Evolutionary conservation across 2,329 filamentous ascomycete species (phyloP), one percentile per base, ranked within the genome.

Genomic region (Rutstroemia sp.): DNA sequence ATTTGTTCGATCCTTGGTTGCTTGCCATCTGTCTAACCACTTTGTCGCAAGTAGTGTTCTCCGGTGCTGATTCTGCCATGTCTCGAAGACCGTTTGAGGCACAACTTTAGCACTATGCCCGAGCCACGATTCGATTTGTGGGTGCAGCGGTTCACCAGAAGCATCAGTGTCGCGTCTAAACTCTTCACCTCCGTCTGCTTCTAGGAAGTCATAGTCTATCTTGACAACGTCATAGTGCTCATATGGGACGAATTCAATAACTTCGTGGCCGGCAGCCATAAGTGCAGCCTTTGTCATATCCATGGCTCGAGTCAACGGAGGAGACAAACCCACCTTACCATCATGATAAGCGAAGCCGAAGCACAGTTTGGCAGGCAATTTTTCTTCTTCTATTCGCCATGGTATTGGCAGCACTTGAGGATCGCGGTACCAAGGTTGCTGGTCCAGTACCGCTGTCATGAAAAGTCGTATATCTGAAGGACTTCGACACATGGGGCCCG

Each of bases 381-480:
- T 38, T 46, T 46, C 41, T 48, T 30, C 19, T 27, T 23, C 3
- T 3, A 5, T 25, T 19, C 45, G 42, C 25, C 42, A 56, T 19
- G 48, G 55, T 1, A 52, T 58, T 34, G 38, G 42, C 10, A 56
- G n/a, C 21, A 12, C 76, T 76, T 56, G 70, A 69, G 57, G 74
- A 66, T 0, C 73, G 4, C 12, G 2, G 1, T 5, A 2, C 48
- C 52, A 58, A 12, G 48, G 25, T 27, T 39, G 2, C 9, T 23
- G 19, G 4, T 53, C 47, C 23, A 58, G 19, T 12, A 61, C 21
- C 5, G 49, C 47, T 16, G 52, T 50, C 46, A 58, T 30, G 12
- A 49, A 14, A 27, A 17, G 5, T 10, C 8, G n/a, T 14, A 53
- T 16, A 2, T 44, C 37, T 2, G 9, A 23, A 5, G 19, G 19